These are phyloP conservation scores for Agrocybe praecox DNA, from an alignment of 768 basidiomycete species.

Conservation along the genomic window DNA sequence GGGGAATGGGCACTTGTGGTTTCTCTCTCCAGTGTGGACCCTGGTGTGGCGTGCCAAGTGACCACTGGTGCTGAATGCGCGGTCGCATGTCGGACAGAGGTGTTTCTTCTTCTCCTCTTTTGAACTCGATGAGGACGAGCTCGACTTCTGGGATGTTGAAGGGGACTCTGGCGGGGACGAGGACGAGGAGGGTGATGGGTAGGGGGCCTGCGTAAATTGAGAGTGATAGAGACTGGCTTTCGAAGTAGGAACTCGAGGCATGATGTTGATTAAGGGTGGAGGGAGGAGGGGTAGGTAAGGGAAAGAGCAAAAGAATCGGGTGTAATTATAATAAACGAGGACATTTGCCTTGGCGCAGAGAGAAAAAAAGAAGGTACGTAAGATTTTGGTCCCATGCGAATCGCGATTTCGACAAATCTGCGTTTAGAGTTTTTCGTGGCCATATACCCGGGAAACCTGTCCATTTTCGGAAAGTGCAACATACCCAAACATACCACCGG, in stretches of 20 bases:
- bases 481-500: conserved; percentile 12
- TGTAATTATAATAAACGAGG: neutral
- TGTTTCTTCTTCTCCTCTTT: conserved; percentile 47
- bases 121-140: neutral
- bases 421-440: conserved; percentile 31
- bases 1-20: conserved; percentile 94
- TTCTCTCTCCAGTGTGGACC: conserved; percentile 90
- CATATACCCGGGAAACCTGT: conserved; percentile 21
- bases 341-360: conserved; percentile 25
- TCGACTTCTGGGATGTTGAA: neutral
- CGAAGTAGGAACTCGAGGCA: conserved; percentile 40
- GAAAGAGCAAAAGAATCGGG: conserved; percentile 7
- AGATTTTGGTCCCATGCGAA: conserved; percentile 29
- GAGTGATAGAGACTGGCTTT: conserved; percentile 34
- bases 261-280: conserved; percentile 15
- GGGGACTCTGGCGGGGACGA: conserved; percentile 17
- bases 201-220: conserved; percentile 29
- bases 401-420: conserved; percentile 17
- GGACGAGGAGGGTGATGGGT: conserved; percentile 14
- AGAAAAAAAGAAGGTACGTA: conserved; percentile 29
- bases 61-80: conserved; percentile 86
- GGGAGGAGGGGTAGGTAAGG: conserved; percentile 11
- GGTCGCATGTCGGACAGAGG: conserved; percentile 71
- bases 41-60: conserved; percentile 88
- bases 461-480: conserved; percentile 7